A percentile compares a stretch with the other conserved stretches of the same genome.
These are phyloP conservation scores for Boletus semigastroideus DNA, from an alignment of 1,284 basidiomycete species.

Conservation along the genomic window DNA sequence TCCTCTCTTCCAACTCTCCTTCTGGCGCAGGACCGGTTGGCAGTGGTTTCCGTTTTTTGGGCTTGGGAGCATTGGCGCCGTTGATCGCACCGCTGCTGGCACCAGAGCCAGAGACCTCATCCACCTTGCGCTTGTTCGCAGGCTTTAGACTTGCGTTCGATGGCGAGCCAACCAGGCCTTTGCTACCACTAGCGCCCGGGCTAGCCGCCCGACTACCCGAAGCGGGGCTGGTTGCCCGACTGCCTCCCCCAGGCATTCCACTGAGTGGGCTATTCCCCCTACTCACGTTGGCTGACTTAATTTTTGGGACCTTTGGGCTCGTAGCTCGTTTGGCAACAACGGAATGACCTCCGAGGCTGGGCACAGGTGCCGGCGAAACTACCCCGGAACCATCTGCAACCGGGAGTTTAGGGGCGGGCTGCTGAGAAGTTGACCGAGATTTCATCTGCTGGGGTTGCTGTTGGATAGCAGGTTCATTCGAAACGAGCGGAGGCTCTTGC, in stretches of 20 bases:
- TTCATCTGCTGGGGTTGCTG: slow-evolving; percentile 43
- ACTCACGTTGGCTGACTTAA: slow-evolving; percentile 44
- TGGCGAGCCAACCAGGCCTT: slow-evolving; percentile 35
- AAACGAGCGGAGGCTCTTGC: slow-evolving; percentile 49
- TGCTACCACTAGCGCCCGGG: slow-evolving; percentile 34
- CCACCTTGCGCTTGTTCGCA: slow-evolving; percentile 69
- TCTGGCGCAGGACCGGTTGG: slow-evolving; percentile 39
- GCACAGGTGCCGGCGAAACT: slow-evolving; percentile 53
- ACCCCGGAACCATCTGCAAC: slow-evolving; percentile 45
- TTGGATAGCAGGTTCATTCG: slow-evolving; percentile 59
- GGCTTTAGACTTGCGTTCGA: slow-evolving; percentile 20
- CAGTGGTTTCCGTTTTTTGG: slow-evolving; percentile 67
- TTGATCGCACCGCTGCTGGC: slow-evolving; percentile 33
- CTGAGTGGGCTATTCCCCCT: slow-evolving; percentile 57
- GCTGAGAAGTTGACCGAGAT: slow-evolving; percentile 34
- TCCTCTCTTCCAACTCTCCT: slow-evolving; percentile 57
- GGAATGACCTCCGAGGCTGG: slow-evolving; percentile 64
- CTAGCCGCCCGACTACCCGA: slow-evolving; percentile 46
- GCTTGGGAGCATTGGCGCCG: slow-evolving; percentile 43
- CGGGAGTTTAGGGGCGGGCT: slow-evolving; percentile 30
- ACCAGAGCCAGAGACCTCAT: slow-evolving; percentile 39
- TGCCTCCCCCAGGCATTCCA: slow-evolving; percentile 36
- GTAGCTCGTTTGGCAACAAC: slow-evolving; percentile 82
- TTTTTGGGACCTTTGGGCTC: slow-evolving; percentile 67
- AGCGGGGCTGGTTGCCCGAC: slow-evolving; percentile 39